Percentiles rank a stretch among this genome's conserved stretches.
Conservation (phyloP, 768 basidiomycete genomes). For the Solioccasus polychromus region DNA sequence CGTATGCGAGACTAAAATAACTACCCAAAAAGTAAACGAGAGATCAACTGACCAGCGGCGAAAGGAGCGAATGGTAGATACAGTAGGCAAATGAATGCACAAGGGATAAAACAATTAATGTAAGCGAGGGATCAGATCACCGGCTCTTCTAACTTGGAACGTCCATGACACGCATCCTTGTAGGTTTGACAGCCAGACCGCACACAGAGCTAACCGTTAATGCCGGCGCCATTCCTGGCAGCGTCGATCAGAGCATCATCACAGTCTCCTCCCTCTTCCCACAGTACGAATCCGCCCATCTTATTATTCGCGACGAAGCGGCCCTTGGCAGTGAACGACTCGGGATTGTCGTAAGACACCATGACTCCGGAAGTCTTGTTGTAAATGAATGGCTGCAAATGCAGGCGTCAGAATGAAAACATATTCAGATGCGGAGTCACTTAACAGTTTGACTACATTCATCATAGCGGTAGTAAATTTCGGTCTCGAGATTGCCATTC, state of each 20-base stretch:
- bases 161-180: too few relatives aligned
- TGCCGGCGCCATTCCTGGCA: conserved; percentile 32
- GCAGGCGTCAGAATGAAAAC: neutral
- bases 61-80: too few relatives aligned
- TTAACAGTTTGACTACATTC: conserved; percentile 69
- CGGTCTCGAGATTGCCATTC: conserved; percentile 30
- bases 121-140: too few relatives aligned
- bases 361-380: conserved; percentile 52
- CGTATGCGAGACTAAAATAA: too few relatives aligned
- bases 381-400: conserved; percentile 61
- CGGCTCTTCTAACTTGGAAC: too few relatives aligned
- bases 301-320: conserved; percentile 49
- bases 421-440: conserved; percentile 15
- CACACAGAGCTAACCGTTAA: too few relatives aligned
- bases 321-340: conserved; percentile 62
- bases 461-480: conserved; percentile 56
- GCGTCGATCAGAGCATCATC: conserved; percentile 59
- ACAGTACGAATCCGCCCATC: conserved; percentile 67
- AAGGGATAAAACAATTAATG: too few relatives aligned
- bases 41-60: too few relatives aligned
- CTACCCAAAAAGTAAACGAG: too few relatives aligned
- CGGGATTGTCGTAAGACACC: conserved; percentile 63
- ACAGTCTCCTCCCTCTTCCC: conserved; percentile 69
- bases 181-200: too few relatives aligned
- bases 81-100: too few relatives aligned